Percentiles rank a stretch among this genome's conserved stretches.
phyloP scores from a whole-genome alignment of 305 asterid genomes.

The Lippia alba region DNA sequence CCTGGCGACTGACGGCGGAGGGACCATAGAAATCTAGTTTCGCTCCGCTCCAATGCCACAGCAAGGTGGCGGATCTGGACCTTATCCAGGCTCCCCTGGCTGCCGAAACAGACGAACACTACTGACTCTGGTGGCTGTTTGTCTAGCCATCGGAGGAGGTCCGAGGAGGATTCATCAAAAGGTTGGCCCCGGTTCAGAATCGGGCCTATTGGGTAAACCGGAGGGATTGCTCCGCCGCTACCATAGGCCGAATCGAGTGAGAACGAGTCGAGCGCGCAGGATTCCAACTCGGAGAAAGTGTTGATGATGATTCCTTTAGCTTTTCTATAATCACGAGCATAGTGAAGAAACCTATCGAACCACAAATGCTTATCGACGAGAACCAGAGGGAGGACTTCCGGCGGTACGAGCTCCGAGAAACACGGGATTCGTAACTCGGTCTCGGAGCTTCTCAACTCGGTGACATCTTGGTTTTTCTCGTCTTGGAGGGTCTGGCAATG shows the following conservation, averaged over 20 bases:
- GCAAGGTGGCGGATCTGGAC: constrained; percentile 64
- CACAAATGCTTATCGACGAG: constrained; percentile 48
- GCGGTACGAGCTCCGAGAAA: constrained; percentile 49
- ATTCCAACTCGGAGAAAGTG: constrained; percentile 62
- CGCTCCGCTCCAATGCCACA: constrained; percentile 57
- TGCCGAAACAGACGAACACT: constrained; percentile 71
- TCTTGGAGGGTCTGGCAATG: constrained; percentile 68
- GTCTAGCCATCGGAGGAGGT: constrained; percentile 51
- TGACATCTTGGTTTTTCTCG: constrained; percentile 50
- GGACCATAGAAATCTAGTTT: constrained; percentile 66
- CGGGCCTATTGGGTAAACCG: constrained; percentile 65
- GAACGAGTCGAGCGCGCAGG: constrained; percentile 50
- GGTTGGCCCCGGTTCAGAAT: constrained; percentile 49
- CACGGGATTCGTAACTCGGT: constrained; percentile 48
- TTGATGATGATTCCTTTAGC: constrained; percentile 67
- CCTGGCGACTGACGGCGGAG: constrained; percentile 57
- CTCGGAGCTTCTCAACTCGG: constrained; percentile 41
- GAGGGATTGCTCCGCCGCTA: constrained; percentile 42
- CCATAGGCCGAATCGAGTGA: constrained; percentile 33
- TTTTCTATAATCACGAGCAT: constrained; percentile 62
- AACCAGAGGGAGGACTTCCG: constrained; percentile 49
- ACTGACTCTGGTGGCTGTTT: constrained; percentile 60
- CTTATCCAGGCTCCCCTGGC: constrained; percentile 62
- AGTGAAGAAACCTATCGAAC: constrained; percentile 51
- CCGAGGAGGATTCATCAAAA: constrained; percentile 4